phyloP scores from a whole-genome alignment of 768 basidiomycete species.

The Collybiopsis confluens region DNA sequence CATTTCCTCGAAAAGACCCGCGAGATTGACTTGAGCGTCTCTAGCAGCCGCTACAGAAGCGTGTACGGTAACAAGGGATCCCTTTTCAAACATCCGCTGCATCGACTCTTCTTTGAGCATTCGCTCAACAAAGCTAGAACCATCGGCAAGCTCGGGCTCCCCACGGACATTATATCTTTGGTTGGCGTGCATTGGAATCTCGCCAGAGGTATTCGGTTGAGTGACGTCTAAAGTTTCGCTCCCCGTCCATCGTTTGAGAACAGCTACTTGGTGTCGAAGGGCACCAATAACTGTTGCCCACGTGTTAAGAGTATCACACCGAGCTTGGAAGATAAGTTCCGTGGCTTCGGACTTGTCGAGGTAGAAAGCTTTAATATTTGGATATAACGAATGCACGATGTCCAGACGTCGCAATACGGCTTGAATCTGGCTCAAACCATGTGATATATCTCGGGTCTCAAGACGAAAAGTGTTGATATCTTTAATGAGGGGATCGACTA shows the following conservation, averaged over 20 bases:
- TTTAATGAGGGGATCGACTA: slow-evolving; percentile 78
- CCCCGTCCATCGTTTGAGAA: slow-evolving; percentile 91
- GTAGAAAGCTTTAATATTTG: slow-evolving; percentile 75
- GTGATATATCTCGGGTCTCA: slow-evolving; percentile 33
- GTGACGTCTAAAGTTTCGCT: slow-evolving; percentile 88
- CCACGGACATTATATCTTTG: slow-evolving; percentile 25
- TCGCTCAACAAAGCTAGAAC: slow-evolving; percentile 88
- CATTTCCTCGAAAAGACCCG: slow-evolving; percentile 75
- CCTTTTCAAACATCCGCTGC: slow-evolving; percentile 89
- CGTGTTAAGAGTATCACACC: slow-evolving; percentile 84
- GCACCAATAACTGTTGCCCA: slow-evolving; percentile 88
- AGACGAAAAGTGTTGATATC: slow-evolving; percentile 80
- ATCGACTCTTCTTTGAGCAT: slow-evolving; percentile 96
- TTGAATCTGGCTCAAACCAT: slow-evolving; percentile 59
- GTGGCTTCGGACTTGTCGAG: slow-evolving; percentile 71
- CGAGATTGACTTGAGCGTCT: slow-evolving; percentile 79
- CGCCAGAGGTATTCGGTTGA: slow-evolving; percentile 67
- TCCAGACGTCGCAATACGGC: slow-evolving; percentile 72
- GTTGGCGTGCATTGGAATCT: slow-evolving; percentile 39
- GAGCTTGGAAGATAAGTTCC: slow-evolving; percentile 65
- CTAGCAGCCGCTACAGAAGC: slow-evolving; percentile 82
- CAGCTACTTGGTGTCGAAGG: slow-evolving; percentile 75
- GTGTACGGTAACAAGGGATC: slow-evolving; percentile 83
- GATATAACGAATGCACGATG: slow-evolving; percentile 83
- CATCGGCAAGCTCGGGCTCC: slow-evolving; percentile 50